A percentile compares a stretch with the other conserved stretches of the same genome.
Evolutionary conservation across 495 filamentous ascomycete genomes (phyloP).

Genomic region (Podospora pseudocomata): DNA sequence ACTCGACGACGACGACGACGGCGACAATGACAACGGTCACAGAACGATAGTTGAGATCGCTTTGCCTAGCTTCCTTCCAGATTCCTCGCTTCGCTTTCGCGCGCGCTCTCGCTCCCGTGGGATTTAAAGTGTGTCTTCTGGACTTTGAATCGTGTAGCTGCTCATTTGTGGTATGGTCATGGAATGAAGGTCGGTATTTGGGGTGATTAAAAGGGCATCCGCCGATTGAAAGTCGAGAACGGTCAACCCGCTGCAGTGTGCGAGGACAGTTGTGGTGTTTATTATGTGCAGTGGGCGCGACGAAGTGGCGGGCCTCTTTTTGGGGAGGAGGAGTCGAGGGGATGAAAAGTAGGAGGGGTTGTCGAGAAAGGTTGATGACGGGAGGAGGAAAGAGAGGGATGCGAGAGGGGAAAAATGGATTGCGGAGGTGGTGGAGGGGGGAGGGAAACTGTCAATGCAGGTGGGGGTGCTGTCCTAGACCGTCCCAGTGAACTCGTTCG

Average conservation of each 20-base stretch:
- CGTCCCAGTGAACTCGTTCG: conserved; percentile 16
- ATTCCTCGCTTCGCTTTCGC: conserved; percentile 36
- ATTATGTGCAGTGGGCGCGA: not conserved
- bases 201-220: conserved; percentile 24
- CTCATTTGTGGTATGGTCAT: conserved; percentile 60
- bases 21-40: conserved; percentile 38
- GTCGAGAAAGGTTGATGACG: conserved; percentile 25
- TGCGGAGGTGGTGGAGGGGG: conserved; percentile 25
- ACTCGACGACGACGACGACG: conserved; percentile 19
- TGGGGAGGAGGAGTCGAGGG: conserved; percentile 6
- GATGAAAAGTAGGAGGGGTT: conserved; percentile 33
- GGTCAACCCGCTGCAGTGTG: conserved; percentile 28
- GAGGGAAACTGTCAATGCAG: conserved; percentile 22
- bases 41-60: conserved; percentile 52
- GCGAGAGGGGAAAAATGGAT: conserved; percentile 34
- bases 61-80: conserved; percentile 29
- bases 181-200: conserved; percentile 30
- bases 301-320: no score
- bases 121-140: conserved; percentile 60
- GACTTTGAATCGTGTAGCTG: conserved; percentile 46
- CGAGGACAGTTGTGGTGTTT: conserved; percentile 23
- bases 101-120: conserved; percentile 52
- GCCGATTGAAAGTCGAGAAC: conserved; percentile 23
- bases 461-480: conserved; percentile 24
- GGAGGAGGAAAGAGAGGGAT: conserved; percentile 28